Base-by-base conservation (phyloP, 2,329 filamentous ascomycete genomes). In the Alternaria metachromatica region DNA sequence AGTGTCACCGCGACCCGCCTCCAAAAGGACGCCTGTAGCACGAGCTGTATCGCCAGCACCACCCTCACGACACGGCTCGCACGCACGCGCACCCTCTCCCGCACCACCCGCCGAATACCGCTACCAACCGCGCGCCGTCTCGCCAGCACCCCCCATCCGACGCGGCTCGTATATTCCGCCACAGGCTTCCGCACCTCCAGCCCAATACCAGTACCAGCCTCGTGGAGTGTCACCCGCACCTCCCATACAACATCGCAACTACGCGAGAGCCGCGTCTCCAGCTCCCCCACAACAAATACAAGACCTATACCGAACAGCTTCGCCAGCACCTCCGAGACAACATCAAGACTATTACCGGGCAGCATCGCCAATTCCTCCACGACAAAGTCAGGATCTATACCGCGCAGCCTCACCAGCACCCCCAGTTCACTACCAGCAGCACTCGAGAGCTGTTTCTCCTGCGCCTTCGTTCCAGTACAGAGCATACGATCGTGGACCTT, bases 1-100 rank as follows among this genome's bases (percentile, higher is more conserved):
- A 30, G 76, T 81, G 5, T 83, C 82, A 43, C 82, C 82, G 8
- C 77, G 79, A 21, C 80, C 77, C 9, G 54, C 75, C 54, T 64
- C 75, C 55, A 67, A 77, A 67, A 68, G 75, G 23, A 72, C 72
- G 30, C 63, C 62, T 6, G 62, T 76, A 73, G 78, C 80, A 49
- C 76, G 77, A 66, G 78, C 78, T 50, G 76, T 72, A 44, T 83
- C 80, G 33, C 84, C 82, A 12, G 77, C 76, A 33, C 78, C 79
- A 33, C 75, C 77, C 11, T 43, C 69, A 48, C 63, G 68, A 18
- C 72, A 74, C 49, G 69, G 63, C 23, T 66, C 71, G 0, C 66
- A 72, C 23, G 73, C 71, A 43, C 71, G 73, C 50, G 72, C 68
- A 25, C 58, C 64, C 9, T 79, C 76, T 13, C 74, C 76, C 28